Conservation (phyloP, 2,329 filamentous ascomycete species). For the Rutstroemia sp. region DNA sequence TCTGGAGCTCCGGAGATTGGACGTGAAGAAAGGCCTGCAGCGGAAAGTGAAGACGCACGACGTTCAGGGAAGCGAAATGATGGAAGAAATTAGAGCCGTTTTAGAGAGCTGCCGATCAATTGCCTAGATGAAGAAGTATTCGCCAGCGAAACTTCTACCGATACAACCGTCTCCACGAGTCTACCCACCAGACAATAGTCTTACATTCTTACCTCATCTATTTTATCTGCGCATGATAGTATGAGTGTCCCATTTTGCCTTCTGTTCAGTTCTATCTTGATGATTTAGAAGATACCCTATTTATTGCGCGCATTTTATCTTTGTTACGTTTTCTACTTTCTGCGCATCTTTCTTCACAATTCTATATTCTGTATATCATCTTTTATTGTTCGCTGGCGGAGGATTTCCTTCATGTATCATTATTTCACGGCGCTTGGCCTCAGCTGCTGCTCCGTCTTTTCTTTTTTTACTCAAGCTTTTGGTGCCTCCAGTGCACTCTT, state of each 20-base stretch:
- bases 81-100: conserved; percentile 27
- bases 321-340: not conserved
- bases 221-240: not conserved
- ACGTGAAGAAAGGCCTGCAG: conserved; percentile 15
- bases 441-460: not conserved
- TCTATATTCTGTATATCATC: conserved; percentile 4
- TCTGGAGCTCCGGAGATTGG: conserved; percentile 3
- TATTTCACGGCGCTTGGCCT: not conserved
- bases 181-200: not conserved
- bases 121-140: not conserved
- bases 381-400: conserved; percentile 3
- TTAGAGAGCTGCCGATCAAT: conserved; percentile 19
- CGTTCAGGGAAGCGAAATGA: conserved; percentile 27
- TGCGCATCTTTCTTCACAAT: not conserved
- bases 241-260: not conserved
- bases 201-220: conserved; percentile 6
- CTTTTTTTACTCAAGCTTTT: not conserved
- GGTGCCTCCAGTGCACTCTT: not conserved
- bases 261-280: conserved; percentile 6
- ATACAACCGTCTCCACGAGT: not conserved
- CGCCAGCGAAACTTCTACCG: not conserved
- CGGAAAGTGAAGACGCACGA: conserved; percentile 25
- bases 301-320: conserved; percentile 2
- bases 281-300: conserved; percentile 9
- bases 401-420: conserved; percentile 6